phyloP scores from a whole-genome alignment of 768 basidiomycete genomes.

The Phanerochaete sordida region DNA sequence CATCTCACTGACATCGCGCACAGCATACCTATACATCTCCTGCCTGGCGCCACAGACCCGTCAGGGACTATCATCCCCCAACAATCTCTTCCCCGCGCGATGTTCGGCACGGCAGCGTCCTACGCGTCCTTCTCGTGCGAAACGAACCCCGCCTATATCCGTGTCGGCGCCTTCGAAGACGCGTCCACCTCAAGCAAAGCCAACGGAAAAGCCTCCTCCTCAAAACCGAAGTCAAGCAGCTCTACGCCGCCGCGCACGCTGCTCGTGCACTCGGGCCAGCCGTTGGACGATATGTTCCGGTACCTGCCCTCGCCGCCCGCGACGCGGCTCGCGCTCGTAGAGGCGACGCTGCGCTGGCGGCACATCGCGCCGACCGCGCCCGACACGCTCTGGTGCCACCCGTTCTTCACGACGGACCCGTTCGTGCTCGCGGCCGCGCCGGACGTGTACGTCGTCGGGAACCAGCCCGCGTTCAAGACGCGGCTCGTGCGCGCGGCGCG shows the following conservation, averaged over 20 bases:
- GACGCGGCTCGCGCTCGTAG: slow-evolving; percentile 71
- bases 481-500: slow-evolving; percentile 45
- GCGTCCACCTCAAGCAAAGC: slow-evolving; percentile 16
- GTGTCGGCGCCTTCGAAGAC: slow-evolving; percentile 40
- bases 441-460: slow-evolving; percentile 89
- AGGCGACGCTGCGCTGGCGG: slow-evolving; percentile 84
- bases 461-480: slow-evolving; percentile 82
- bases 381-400: slow-evolving; percentile 98
- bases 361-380: slow-evolving; percentile 99
- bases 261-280: slow-evolving; percentile 88
- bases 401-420: slow-evolving; percentile 83
- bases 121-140: slow-evolving; percentile 68
- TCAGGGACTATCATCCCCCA: slow-evolving; percentile 89
- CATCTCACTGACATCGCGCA: slow-evolving; percentile 74
- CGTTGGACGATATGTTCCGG: slow-evolving; percentile 92
- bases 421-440: slow-evolving; percentile 87
- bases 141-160: slow-evolving; percentile 89
- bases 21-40: slow-evolving; percentile 79
- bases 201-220: slow-evolving; percentile 9
- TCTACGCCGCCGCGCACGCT: slow-evolving; percentile 46
- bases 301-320: slow-evolving; percentile 74
- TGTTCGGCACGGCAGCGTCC: slow-evolving; percentile 68
- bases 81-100: slow-evolving; percentile 86
- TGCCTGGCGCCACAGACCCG: slow-evolving; percentile 88
- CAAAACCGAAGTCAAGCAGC: slow-evolving; percentile 1